Base-by-base conservation (phyloP, 2,329 filamentous ascomycete genomes). In the Bipolaris zeicola region DNA sequence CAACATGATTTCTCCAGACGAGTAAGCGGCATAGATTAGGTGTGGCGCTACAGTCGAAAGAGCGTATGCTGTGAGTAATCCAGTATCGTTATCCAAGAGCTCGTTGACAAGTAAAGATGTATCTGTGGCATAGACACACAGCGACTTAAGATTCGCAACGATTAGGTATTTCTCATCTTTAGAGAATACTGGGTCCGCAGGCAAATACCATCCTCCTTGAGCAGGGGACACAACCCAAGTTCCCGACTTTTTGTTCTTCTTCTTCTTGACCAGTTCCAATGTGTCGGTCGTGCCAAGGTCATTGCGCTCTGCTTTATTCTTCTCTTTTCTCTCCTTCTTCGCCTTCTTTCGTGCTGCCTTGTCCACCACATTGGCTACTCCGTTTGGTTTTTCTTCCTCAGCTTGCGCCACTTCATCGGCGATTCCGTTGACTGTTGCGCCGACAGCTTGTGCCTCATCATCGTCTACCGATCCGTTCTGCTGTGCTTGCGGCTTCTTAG, bases 81-180 rank as follows among this genome's bases (percentile, higher is more conserved):
- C 75, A 20, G 80, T 74, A 66, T 76, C 63, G 18, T 65, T 70
- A 64, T 80, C 63, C n/a, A 77, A 75, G 46, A 97, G 88, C 53
- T 87, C 86, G 64, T 91, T 87, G 43, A 91, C 81, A 20, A 96
- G 85, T 47, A 96, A 84, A 1, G 95, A 98, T 52, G 92, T 92
- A 62, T 85, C 81, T 28, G 91, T 86, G 1, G 90, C 90, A 76
- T 95, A 96, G 24, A 96, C 83, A 72, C 92, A 89, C 51, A 97
- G 81, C 8, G 89, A 88, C 26, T 85, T 88, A 58, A 87, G 85
- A 68, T 91, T 91, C 31, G 89, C 85, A 53, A 96, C 75, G 55
- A 97, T 87, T 37, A 97, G 74, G 76, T 72, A 83, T 78, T 82
- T 80, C 64, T 85, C 83, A 70, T 88, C 83, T n/a, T 64, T 61